Conservation (phyloP, 2,329 filamentous ascomycete species). For the Gaeumannomyces sp. region DNA sequence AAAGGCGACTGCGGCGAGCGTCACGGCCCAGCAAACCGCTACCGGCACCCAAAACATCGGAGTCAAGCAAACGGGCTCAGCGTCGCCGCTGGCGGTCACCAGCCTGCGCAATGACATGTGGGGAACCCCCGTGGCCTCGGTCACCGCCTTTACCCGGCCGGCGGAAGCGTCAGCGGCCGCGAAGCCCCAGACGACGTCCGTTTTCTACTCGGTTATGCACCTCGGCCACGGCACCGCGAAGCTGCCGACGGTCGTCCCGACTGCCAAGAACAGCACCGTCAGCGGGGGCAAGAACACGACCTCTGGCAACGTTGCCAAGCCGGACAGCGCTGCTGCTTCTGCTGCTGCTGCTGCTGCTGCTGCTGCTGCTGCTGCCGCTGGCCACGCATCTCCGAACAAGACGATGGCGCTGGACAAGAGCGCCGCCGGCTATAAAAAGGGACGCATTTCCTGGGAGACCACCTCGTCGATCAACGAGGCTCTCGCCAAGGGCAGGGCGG, state of each 20-base stretch:
- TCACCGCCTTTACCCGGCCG: neutral
- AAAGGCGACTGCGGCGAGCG: neutral
- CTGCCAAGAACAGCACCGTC: neutral
- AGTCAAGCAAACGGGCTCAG: too few species aligned
- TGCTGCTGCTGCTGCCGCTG: too few species aligned
- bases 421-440: too few species aligned
- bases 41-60: too few species aligned
- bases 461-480: too few species aligned
- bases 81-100: too few species aligned
- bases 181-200: neutral
- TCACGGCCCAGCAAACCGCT: neutral
- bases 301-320: neutral
- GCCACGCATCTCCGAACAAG: slow-evolving; percentile 56
- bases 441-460: too few species aligned
- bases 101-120: neutral
- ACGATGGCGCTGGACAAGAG: slow-evolving; percentile 53
- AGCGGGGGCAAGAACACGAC: neutral
- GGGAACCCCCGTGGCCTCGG: neutral
- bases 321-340: too few species aligned
- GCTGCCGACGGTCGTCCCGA: neutral
- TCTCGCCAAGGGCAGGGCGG: too few species aligned
- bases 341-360: too few species aligned
- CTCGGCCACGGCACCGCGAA: too few species aligned
- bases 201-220: neutral
- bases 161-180: neutral